Conservation (phyloP, 2,329 filamentous ascomycete species). For the Ophiostoma pallidulum region DNA sequence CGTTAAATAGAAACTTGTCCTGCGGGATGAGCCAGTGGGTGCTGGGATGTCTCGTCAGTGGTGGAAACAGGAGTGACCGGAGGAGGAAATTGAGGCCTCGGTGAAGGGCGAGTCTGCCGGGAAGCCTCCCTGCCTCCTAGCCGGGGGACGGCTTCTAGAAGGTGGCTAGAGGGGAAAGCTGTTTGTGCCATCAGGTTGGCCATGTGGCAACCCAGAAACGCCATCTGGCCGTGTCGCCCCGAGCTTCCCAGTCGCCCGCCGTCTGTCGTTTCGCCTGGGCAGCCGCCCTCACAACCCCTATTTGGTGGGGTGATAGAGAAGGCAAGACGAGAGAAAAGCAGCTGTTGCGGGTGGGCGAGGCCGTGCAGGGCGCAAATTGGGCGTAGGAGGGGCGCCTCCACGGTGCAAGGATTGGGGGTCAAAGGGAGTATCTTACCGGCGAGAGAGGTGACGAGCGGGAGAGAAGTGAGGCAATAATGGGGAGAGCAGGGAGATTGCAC, state of each 20-base stretch:
- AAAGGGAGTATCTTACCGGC: background rate
- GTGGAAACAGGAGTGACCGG: background rate
- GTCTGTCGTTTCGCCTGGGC: background rate
- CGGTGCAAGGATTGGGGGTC: slow-evolving; percentile 1
- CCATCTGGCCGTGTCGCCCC: too few relatives aligned
- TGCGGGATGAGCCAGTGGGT: background rate
- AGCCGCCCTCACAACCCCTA: slow-evolving; percentile 6
- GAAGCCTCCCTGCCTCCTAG: too few relatives aligned
- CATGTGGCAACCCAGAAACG: too few relatives aligned
- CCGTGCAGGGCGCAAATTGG: background rate
- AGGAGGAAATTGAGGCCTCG: background rate
- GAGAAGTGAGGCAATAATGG: background rate
- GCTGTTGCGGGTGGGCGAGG: slow-evolving; percentile 5
- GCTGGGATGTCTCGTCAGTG: background rate
- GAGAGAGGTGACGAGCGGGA: background rate
- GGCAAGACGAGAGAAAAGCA: slow-evolving; percentile 7
- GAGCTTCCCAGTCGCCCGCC: too few relatives aligned
- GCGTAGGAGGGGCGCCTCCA: too few relatives aligned
- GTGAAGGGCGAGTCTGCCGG: background rate
- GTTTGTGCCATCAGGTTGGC: too few relatives aligned
- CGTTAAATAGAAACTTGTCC: background rate
- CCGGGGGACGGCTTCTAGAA: background rate
- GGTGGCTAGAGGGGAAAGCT: background rate
- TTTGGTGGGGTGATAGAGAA: slow-evolving; percentile 10
- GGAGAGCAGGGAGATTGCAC: background rate